Percentiles rank a stretch among this genome's conserved stretches.
These are phyloP conservation scores for Cladobotryum protrusum DNA, from an alignment of 2,329 filamentous ascomycete species.

Conservation along the genomic window DNA sequence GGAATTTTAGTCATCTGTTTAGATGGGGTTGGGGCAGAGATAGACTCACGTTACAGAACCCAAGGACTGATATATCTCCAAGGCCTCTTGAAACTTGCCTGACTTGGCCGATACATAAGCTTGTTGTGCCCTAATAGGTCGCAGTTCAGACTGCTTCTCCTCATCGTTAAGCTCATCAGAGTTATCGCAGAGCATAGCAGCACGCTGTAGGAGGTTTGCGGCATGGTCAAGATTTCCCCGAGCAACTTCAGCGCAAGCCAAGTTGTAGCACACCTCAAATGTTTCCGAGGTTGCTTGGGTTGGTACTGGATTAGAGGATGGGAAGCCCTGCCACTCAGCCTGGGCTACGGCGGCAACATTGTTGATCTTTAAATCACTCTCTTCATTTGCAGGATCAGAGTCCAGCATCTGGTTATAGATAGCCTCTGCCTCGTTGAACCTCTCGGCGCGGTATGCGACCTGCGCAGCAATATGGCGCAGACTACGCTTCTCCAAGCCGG, in stretches of 20 bases:
- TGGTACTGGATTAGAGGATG: constrained; percentile 34
- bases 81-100: constrained; percentile 61
- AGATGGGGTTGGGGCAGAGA: background rate
- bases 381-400: constrained; percentile 42
- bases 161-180: constrained; percentile 67
- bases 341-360: constrained; percentile 66
- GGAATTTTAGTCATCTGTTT: background rate
- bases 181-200: constrained; percentile 64
- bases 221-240: constrained; percentile 60
- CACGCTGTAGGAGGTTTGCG: constrained; percentile 60
- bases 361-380: constrained; percentile 73
- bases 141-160: constrained; percentile 67
- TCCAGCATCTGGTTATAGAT: constrained; percentile 56
- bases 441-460: constrained; percentile 67
- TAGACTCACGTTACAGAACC: constrained; percentile 53
- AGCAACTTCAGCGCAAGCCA: constrained; percentile 66
- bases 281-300: constrained; percentile 57
- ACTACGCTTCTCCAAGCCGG: constrained; percentile 26
- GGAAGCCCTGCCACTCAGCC: constrained; percentile 59
- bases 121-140: constrained; percentile 71
- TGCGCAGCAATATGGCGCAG: constrained; percentile 55
- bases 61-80: constrained; percentile 55
- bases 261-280: constrained; percentile 79
- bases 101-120: constrained; percentile 63
- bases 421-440: constrained; percentile 59